These are phyloP conservation scores for Cenchrus americanus DNA, from an alignment of 176 grass and related monocot genomes.

Conservation along the genomic window DNA sequence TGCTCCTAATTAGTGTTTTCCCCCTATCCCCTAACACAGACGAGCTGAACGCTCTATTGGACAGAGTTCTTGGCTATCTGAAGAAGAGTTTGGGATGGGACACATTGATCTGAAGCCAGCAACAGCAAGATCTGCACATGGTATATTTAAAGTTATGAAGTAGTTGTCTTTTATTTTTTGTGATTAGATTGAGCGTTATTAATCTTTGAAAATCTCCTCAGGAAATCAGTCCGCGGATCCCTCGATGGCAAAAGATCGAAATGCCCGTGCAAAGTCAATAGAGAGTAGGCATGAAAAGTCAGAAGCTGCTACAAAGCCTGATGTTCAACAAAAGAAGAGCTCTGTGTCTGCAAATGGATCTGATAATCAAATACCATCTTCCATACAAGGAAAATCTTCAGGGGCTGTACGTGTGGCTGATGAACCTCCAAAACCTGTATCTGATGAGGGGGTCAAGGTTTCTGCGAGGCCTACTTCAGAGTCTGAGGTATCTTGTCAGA, in stretches of 20 bases:
- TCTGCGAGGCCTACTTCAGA: constrained; percentile 61
- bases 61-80: constrained; percentile 96
- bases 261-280: constrained; percentile 60
- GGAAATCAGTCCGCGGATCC: constrained; percentile 69
- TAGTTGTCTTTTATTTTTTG: constrained; percentile 13
- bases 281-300: constrained; percentile 77
- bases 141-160: constrained; percentile 53
- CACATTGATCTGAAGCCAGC: constrained; percentile 80
- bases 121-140: constrained; percentile 60
- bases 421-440: constrained; percentile 60
- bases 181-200: constrained; percentile 26
- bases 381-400: constrained; percentile 61
- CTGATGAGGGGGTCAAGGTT: constrained; percentile 69
- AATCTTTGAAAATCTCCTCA: constrained; percentile 44
- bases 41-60: constrained; percentile 24
- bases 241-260: constrained; percentile 61
- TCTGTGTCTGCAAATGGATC: constrained; percentile 54
- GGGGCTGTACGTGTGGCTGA: constrained; percentile 54
- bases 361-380: constrained; percentile 53
- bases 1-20: background rate
- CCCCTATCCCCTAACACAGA: background rate
- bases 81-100: constrained; percentile 97
- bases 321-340: constrained; percentile 66
- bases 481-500: constrained; percentile 67
- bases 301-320: constrained; percentile 64